These are phyloP conservation scores for Luffa acutangula DNA, from an alignment of 306 rosid species.

Conservation along the genomic window DNA sequence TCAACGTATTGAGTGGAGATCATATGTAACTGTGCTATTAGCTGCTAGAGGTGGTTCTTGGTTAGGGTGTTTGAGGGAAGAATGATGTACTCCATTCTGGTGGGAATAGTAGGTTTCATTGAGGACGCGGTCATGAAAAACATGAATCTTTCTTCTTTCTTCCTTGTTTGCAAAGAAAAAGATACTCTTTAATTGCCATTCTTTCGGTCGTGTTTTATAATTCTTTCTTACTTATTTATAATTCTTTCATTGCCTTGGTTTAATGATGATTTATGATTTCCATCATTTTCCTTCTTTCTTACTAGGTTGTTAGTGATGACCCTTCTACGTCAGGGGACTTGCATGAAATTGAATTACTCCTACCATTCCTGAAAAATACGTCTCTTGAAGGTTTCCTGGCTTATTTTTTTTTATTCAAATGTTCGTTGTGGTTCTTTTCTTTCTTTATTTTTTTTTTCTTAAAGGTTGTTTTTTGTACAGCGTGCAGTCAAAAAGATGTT, in stretches of 20 bases:
- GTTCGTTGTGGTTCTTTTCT: neutral
- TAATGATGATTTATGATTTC: neutral
- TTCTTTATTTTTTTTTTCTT: neutral
- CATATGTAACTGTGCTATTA: neutral
- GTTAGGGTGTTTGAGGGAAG: neutral
- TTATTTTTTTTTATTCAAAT: neutral
- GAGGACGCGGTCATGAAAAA: neutral
- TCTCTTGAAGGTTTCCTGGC: conserved; percentile 41
- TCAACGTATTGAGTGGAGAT: neutral
- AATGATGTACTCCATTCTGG: neutral
- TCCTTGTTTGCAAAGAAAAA: neutral
- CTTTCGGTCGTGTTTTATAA: neutral
- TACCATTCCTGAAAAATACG: conserved; percentile 40
- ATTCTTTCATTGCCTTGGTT: neutral
- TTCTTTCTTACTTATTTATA: neutral
- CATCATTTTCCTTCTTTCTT: conserved; percentile 3
- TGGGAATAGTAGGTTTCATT: neutral
- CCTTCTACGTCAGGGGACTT: conserved; percentile 38
- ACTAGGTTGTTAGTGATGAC: conserved; percentile 50
- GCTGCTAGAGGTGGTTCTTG: neutral
- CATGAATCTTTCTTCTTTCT: neutral
- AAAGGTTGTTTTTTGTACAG: conserved; percentile 30
- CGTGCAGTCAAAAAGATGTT: conserved; percentile 55
- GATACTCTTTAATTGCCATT: neutral
- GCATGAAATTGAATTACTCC: conserved; percentile 72